Conservation (phyloP, 208 protist genomes). For the Leishmania mexicana region DNA sequence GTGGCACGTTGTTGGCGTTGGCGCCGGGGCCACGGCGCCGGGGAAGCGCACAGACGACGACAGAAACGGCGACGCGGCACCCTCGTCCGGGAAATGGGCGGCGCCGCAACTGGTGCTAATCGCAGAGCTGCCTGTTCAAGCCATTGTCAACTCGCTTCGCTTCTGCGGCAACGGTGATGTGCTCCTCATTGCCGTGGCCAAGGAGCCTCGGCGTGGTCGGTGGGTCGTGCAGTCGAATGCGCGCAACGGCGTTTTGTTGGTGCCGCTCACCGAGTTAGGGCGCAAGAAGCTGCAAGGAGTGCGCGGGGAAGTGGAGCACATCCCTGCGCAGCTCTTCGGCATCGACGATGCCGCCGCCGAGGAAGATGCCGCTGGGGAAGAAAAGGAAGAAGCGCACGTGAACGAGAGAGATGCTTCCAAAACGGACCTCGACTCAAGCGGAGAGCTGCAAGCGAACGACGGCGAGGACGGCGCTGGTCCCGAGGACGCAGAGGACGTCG, state of each 20-base stretch:
- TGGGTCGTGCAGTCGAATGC: slow-evolving; percentile 80
- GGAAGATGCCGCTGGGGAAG: slow-evolving; percentile 21
- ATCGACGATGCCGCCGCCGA: slow-evolving; percentile 40
- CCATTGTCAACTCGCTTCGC: slow-evolving; percentile 76
- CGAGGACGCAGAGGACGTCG: slow-evolving; percentile 5
- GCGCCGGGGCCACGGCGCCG: slow-evolving; percentile 21
- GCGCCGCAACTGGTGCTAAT: slow-evolving; percentile 50
- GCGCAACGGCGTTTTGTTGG: slow-evolving; percentile 76
- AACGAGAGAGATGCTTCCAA: neutral
- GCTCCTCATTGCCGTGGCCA: slow-evolving; percentile 64
- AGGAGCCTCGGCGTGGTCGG: slow-evolving; percentile 83
- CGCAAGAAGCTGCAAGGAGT: slow-evolving; percentile 25
- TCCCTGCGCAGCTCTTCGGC: slow-evolving; percentile 77
- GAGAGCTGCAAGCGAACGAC: slow-evolving; percentile 16
- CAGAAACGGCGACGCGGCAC: neutral
- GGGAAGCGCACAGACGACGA: slow-evolving; percentile 16
- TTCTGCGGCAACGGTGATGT: slow-evolving; percentile 58
- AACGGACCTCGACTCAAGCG: slow-evolving; percentile 7
- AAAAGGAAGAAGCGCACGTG: slow-evolving; percentile 13
- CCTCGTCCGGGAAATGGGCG: neutral
- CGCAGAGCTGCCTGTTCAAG: slow-evolving; percentile 66
- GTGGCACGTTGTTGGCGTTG: slow-evolving; percentile 59
- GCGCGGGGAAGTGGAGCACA: slow-evolving; percentile 59
- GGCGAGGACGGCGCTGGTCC: slow-evolving; percentile 13
- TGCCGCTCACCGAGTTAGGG: slow-evolving; percentile 64